These are phyloP conservation scores for Calonectria hongkongensis DNA, from an alignment of 2,329 filamentous ascomycete species.

Conservation along the genomic window DNA sequence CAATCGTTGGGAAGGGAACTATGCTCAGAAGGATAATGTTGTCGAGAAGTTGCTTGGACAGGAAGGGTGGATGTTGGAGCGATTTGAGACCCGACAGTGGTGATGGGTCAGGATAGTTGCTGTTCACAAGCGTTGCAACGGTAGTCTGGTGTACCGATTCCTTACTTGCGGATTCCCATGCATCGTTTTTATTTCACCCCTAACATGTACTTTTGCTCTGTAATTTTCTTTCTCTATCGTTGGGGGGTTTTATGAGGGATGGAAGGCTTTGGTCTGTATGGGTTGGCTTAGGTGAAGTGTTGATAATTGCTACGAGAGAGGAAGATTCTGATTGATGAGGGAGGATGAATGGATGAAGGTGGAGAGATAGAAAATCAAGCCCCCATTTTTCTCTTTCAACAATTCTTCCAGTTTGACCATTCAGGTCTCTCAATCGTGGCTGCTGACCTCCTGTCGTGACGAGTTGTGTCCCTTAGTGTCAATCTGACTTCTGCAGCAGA, in stretches of 20 bases:
- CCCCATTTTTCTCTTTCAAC: conserved; percentile 16
- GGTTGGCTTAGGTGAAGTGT: conserved; percentile 22
- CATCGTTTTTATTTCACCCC: conserved; percentile 34
- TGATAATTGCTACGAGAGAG: conserved; percentile 35
- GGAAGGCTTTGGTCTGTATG: conserved; percentile 21
- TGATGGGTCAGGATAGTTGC: conserved; percentile 9
- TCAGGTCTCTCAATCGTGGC: no score
- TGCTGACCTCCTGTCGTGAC: not conserved
- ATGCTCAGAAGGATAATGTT: conserved; percentile 8
- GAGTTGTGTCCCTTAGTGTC: no score
- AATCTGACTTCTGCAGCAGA: no score
- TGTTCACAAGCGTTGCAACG: conserved; percentile 24
- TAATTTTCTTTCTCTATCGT: conserved; percentile 27
- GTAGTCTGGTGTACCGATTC: conserved; percentile 29
- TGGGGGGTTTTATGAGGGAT: conserved; percentile 8
- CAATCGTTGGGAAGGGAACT: not conserved
- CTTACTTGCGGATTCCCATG: conserved; percentile 34
- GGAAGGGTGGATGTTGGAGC: conserved; percentile 13
- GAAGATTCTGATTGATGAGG: conserved; percentile 25
- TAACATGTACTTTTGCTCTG: conserved; percentile 37
- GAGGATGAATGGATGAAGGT: conserved; percentile 10
- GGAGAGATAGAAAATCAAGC: conserved; percentile 20
- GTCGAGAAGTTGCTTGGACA: conserved; percentile 6
- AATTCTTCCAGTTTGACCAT: not conserved
- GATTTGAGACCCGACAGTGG: not conserved